Evolutionary conservation across 2,329 filamentous ascomycete genomes (phyloP).

Genomic region (Chaetomium strumarium): DNA sequence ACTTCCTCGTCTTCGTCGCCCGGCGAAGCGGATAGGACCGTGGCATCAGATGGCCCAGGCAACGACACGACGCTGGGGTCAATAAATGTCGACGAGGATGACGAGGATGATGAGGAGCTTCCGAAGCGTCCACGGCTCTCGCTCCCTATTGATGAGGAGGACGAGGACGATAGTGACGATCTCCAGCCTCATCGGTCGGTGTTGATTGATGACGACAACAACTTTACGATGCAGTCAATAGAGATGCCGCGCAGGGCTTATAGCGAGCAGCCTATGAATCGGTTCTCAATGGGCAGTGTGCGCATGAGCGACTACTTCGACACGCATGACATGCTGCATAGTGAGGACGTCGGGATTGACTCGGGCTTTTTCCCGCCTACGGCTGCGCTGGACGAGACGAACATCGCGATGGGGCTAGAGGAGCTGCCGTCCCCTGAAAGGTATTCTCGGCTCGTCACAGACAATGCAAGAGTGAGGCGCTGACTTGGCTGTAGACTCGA

Average conservation of each 20-base stretch:
- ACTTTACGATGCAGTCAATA: slow-evolving; percentile 53
- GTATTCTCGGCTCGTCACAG: neutral
- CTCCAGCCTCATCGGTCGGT: slow-evolving; percentile 49
- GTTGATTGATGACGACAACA: slow-evolving; percentile 54
- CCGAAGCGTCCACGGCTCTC: slow-evolving; percentile 25
- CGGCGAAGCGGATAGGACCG: slow-evolving; percentile 2
- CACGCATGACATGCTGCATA: slow-evolving; percentile 30
- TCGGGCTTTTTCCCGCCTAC: slow-evolving; percentile 49
- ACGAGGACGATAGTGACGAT: slow-evolving; percentile 46
- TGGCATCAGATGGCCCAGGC: slow-evolving; percentile 13
- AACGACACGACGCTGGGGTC: slow-evolving; percentile 21
- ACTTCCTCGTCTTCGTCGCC: slow-evolving; percentile 46
- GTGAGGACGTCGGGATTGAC: slow-evolving; percentile 39
- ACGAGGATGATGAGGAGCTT: slow-evolving; percentile 23
- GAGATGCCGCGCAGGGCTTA: slow-evolving; percentile 51
- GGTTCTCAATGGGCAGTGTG: slow-evolving; percentile 47
- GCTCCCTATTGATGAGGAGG: slow-evolving; percentile 32
- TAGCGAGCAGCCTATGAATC: slow-evolving; percentile 39
- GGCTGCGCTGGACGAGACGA: slow-evolving; percentile 38
- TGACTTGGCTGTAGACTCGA: slow-evolving; percentile 17
- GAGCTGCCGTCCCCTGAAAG: slow-evolving; percentile 37
- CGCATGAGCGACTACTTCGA: slow-evolving; percentile 51
- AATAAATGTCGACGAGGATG: slow-evolving; percentile 17
- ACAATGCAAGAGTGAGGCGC: neutral
- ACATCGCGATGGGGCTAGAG: slow-evolving; percentile 33